phyloP scores from a whole-genome alignment of 1,284 basidiomycete species.

The Boletus subluridellus region DNA sequence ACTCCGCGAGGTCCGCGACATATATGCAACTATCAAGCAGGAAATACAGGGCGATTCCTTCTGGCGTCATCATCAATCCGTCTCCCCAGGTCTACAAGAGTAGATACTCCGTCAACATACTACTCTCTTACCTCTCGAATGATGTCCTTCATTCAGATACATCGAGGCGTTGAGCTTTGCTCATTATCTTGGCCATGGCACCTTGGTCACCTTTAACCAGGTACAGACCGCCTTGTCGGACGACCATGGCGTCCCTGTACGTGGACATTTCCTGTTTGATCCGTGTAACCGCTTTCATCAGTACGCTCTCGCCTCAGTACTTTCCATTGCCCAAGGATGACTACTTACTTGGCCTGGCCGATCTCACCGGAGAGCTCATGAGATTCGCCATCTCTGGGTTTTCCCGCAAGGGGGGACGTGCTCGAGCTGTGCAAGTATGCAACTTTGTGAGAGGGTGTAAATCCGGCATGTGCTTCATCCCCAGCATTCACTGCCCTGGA shows the following conservation, averaged over 20 bases:
- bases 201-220: conserved; percentile 67
- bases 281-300: conserved; percentile 2
- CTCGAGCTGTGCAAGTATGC: conserved; percentile 68
- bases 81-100: conserved; percentile 82
- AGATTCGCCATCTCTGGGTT: conserved; percentile 83
- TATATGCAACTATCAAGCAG: conserved; percentile 61
- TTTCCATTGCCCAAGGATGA: conserved; percentile 73
- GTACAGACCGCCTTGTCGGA: conserved; percentile 66
- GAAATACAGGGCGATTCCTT: conserved; percentile 72
- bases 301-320: conserved; percentile 42
- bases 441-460: conserved; percentile 78
- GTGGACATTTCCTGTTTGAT: conserved; percentile 28
- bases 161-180: conserved; percentile 91
- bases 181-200: conserved; percentile 75
- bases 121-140: conserved; percentile 9
- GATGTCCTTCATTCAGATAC: conserved; percentile 43
- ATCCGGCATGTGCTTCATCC: conserved; percentile 50
- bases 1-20: conserved; percentile 63
- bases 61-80: conserved; percentile 76
- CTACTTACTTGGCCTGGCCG: conserved; percentile 89
- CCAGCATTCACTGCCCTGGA: not conserved
- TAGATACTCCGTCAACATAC: conserved; percentile 14
- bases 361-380: conserved; percentile 98
- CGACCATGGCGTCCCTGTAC: conserved; percentile 55
- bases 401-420: conserved; percentile 65